Evolutionary conservation across 768 basidiomycete genomes (phyloP), one percentile per base, ranked within the genome.

Genomic region (Russula abietina): DNA sequence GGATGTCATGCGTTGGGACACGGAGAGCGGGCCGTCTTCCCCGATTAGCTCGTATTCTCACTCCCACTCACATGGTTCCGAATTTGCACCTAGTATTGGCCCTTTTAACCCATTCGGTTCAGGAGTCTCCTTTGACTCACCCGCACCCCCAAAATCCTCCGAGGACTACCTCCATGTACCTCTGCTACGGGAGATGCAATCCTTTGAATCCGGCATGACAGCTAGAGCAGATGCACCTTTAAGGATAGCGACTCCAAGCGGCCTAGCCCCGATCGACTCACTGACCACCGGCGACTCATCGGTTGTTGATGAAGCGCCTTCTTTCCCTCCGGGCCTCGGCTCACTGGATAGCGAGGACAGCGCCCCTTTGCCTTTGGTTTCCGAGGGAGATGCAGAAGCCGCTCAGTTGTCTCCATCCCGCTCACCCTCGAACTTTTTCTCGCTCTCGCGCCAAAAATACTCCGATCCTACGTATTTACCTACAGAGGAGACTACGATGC

Each of bases 181-280:
- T 4, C 76, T 78, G 48, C 71, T 93, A n/a, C 86, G 90, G 26
- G 87, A 87, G 71, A 89, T 92, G 86, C 89, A 92, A 67, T 90
- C 88, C 0, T 93, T 93, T 70, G 91, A 93, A 67, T 92, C 90
- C 4, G 85, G 85, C 1, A 72, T 88, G 41, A 93, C 91, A 0
- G 90, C 88, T 0, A 81, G 84, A 26, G 87, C 88, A 53, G 79
- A 74, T 39, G 56, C 43, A n/a, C 49, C 62, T 6, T n/a, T 57
- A 28, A 49, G 57, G 33, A 30, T 57, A 4, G 55, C 53, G 2
- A 28, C 32, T 2, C 5, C 49, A 19, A 59, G 19, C 4, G 22
- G 11, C 53, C 9, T 54, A 41, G 28, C 65, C 28, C 58, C 53
- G 1, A 56, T 65, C 22, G 22, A 17, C 43, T 51, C 55, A 19